Evolutionary conservation across 495 filamentous ascomycete genomes (phyloP).

Genomic region (Darksidea phi): DNA sequence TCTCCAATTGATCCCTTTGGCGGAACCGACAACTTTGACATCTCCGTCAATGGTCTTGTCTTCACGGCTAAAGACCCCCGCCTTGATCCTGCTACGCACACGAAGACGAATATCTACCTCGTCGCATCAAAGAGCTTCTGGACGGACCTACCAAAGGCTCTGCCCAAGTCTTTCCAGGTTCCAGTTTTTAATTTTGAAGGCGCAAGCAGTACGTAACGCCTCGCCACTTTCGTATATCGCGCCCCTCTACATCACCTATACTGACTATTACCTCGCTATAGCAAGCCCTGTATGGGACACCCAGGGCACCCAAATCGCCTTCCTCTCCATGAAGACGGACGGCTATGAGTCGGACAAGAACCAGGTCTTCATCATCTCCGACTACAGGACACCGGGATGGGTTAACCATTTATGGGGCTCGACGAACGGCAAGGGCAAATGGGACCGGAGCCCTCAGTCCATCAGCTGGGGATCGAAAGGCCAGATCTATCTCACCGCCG

Average conservation of each 20-base stretch:
- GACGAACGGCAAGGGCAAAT: constrained; percentile 33
- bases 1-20: constrained; percentile 64
- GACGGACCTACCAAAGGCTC: not conserved
- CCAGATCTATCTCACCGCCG: constrained; percentile 33
- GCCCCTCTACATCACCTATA: not conserved
- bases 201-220: constrained; percentile 47
- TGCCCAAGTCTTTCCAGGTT: constrained; percentile 47
- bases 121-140: constrained; percentile 60
- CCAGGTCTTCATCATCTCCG: constrained; percentile 61
- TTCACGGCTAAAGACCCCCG: constrained; percentile 85
- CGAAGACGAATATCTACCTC: constrained; percentile 74
- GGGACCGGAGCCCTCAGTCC: constrained; percentile 35
- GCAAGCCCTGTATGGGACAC: constrained; percentile 72
- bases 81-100: constrained; percentile 74
- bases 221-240: not conserved
- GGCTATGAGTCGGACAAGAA: constrained; percentile 92
- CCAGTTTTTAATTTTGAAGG: constrained; percentile 55
- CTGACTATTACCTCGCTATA: constrained; percentile 43
- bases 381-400: constrained; percentile 51
- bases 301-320: constrained; percentile 70
- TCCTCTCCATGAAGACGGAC: constrained; percentile 61
- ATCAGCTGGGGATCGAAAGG: constrained; percentile 39
- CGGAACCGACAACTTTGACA: constrained; percentile 59
- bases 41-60: constrained; percentile 58
- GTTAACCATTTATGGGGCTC: constrained; percentile 54